phyloP scores from a whole-genome alignment of 2,329 filamentous ascomycete species.

The Xylaria sp. region DNA sequence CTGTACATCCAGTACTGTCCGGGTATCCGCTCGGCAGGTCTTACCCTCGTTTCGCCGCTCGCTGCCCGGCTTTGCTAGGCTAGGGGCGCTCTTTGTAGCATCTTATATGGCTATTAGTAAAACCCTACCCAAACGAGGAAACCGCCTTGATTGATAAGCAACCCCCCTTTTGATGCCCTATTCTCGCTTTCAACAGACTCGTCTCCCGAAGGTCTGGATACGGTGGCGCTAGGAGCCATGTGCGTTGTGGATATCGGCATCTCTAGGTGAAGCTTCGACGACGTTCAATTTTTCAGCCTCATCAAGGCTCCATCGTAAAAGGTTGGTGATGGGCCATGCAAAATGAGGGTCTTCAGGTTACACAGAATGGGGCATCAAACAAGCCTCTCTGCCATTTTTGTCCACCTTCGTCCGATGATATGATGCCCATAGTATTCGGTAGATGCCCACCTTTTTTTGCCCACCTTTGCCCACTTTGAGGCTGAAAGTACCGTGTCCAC shows the following conservation, averaged over 20 bases:
- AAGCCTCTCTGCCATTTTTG: constrained; percentile 37
- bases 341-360: constrained; percentile 46
- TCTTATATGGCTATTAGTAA: background rate
- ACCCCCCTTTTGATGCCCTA: background rate
- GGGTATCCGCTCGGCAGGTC: background rate
- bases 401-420: constrained; percentile 35
- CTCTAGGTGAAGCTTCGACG: constrained; percentile 33
- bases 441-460: constrained; percentile 37
- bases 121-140: background rate
- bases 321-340: constrained; percentile 41
- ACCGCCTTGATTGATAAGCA: background rate
- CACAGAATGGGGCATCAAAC: constrained; percentile 45
- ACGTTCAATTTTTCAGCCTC: constrained; percentile 43
- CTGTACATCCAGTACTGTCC: background rate
- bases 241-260: constrained; percentile 39
- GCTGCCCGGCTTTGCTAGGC: background rate
- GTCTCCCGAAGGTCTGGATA: background rate
- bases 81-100: background rate
- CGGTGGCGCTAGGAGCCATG: constrained; percentile 38
- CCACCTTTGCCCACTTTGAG: constrained; percentile 37
- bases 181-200: background rate
- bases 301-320: constrained; percentile 41
- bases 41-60: background rate
- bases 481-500: constrained; percentile 46
- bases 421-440: constrained; percentile 33